Evolutionary conservation across 2,329 filamentous ascomycete species (phyloP), one percentile per base, ranked within the genome.

Genomic region (Cercospora canescens): DNA sequence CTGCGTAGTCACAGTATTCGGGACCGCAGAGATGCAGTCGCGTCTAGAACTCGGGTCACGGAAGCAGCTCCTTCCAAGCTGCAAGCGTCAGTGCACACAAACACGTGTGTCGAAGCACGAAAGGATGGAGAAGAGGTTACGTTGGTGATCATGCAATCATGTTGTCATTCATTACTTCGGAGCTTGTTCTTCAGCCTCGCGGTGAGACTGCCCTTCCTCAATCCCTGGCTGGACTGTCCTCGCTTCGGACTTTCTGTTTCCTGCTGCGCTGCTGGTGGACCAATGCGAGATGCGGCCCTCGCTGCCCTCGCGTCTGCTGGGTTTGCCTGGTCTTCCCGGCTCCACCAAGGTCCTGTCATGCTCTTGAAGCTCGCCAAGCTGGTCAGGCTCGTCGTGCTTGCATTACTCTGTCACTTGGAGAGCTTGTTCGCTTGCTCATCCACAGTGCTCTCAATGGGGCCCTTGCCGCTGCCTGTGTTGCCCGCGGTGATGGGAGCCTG

Each of bases 351-450:
- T 26, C 34, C 60, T 12, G 60, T 62, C n/a, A 62, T 62, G 48
- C 60, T 62, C 34, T 54, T 55, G 45, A 62, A 55, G 48, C 60
- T 62, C 48, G 60, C 60, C 60, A 62, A 34, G 48, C 60, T 62
- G 21, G 60, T 56, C 21, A 62, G 60, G 48, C 60, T 62, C 6
- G 60, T 62, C 60, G 60, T 55, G 60, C 60, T 62, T 50, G 48
- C 60, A 50, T 62, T 55, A 41, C 60, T 62, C 50, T 62, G 60
- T 63, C 62, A 69, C 64, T 69, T 69, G 28, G 57, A 67, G 37
- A 65, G 41, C 62, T 69, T 67, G 55, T 69, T 61, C n/a, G 67
- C 67, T 55, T 64, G 58, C 58, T 66, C 67, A n/a, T 69, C 67
- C 12, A 67, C 67, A 8, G 67, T 69, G 35, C 24, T 37, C 59